Evolutionary conservation across 2,329 filamentous ascomycete species (phyloP).

Genomic region (Colletotrichum melonis): DNA sequence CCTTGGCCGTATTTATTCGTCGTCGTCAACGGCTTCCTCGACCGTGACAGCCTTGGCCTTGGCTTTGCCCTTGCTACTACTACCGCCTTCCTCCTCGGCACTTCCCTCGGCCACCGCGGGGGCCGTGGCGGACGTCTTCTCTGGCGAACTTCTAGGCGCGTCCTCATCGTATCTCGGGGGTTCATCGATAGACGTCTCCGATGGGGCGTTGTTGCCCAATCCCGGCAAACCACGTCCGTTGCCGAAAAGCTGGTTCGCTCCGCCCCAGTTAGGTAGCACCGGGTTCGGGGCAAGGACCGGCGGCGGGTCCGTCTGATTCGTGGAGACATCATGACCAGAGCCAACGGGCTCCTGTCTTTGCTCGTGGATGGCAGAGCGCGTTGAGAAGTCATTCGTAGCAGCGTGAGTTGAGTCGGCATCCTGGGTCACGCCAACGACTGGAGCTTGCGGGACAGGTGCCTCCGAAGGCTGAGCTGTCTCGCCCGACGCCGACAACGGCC

Average conservation of each 20-base stretch:
- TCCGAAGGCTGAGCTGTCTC: not conserved
- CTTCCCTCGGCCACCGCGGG: constrained; percentile 24
- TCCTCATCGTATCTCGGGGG: constrained; percentile 30
- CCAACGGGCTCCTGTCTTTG: constrained; percentile 7
- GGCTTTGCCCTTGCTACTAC: constrained; percentile 53
- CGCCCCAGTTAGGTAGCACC: constrained; percentile 62
- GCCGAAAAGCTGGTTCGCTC: constrained; percentile 60
- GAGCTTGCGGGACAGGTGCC: not conserved
- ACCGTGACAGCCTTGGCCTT: constrained; percentile 59
- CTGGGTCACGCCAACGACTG: not conserved
- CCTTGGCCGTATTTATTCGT: constrained; percentile 41
- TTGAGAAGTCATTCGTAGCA: not conserved
- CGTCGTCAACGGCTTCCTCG: constrained; percentile 56
- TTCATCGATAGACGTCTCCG: constrained; percentile 25
- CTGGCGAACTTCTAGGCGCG: not conserved
- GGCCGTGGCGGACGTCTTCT: constrained; percentile 12
- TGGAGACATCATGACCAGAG: constrained; percentile 6
- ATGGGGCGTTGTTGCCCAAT: constrained; percentile 12
- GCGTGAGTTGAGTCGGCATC: not conserved
- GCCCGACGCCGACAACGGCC: constrained; percentile 36
- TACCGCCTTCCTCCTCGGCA: not conserved
- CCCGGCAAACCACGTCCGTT: constrained; percentile 38
- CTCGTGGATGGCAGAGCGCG: constrained; percentile 8
- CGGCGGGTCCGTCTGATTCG: constrained; percentile 39
- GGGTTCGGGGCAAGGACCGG: constrained; percentile 61